Evolutionary conservation across 108 stramenopile species (phyloP), one percentile per base, ranked within the genome.

Genomic region (Skeletonema tropicum): DNA sequence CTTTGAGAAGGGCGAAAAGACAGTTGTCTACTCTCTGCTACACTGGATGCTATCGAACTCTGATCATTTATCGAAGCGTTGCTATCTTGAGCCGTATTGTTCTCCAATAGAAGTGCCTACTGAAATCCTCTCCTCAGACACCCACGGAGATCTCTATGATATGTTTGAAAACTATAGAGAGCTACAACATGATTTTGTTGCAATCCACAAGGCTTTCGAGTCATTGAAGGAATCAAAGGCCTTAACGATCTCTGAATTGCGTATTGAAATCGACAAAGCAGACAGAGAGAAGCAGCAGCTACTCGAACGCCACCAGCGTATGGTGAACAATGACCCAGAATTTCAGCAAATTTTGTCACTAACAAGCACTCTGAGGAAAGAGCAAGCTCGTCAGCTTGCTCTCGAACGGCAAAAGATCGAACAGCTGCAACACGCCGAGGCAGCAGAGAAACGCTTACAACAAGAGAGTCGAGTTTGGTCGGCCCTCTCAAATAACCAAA

Each of bases 101-200:
- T 73, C 87, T 59, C 90, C 87, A 3, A 59, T 95, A 9, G 90
- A 94, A 26, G 69, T 93, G 12, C 94, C 94, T 2, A 19, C 68
- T 63, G 92, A 93, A 45, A 85, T 88, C 61, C 29, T 91, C 70
- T 76, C 75, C 26, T 29, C 26, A 29, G 31, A 55, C 9, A 39
- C 30, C 4, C 61, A 71, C 68, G 35, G 42, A 5, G 64, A 79
- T 14, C 64, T 91, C 52, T 21, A 26, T 31, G 89, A 94, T 36
- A 17, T 91, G 42, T 49, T 82, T 5, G 83, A 86, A 57, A 59
- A 71, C 12, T 83, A 88, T 79, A 70, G 76, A 35, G 86, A 87
- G 39, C 68, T 92, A 19, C 92, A 95, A 73, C 42, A 60, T 25
- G 91, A 95, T 64, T 95, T 95, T 74, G 83, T 88, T 58, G 87